Evolutionary conservation across 2,329 filamentous ascomycete species (phyloP).

Genomic region (Fusarium sp.): DNA sequence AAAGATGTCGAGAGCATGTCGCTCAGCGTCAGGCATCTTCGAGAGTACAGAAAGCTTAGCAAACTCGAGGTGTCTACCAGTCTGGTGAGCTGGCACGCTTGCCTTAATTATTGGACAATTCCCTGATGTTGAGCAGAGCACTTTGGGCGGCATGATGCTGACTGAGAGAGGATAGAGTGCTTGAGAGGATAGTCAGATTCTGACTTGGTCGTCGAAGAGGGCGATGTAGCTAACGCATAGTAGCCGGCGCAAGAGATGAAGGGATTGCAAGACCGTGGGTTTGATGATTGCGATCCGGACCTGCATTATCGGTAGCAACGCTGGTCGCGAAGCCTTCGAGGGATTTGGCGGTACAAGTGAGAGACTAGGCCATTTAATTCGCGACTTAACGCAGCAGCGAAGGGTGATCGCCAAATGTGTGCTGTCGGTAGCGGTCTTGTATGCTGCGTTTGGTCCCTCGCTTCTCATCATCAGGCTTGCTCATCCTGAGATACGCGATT

Average conservation of each 20-base stretch:
- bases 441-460: neutral
- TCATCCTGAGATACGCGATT: neutral
- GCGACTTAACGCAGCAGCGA: rapidly evolving
- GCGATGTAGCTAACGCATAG: neutral
- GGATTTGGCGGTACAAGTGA: neutral
- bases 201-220: neutral
- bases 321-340: neutral
- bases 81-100: too few relatives aligned
- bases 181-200: neutral
- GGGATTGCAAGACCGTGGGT: neutral
- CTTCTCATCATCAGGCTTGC: neutral
- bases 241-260: neutral
- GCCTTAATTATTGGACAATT: too few relatives aligned
- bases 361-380: neutral
- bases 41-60: rapidly evolving
- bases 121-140: neutral
- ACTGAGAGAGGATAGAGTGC: neutral
- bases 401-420: neutral
- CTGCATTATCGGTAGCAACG: neutral
- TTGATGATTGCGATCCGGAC: neutral
- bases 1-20: too few relatives aligned
- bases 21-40: too few relatives aligned
- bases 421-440: neutral
- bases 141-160: rapidly evolving
- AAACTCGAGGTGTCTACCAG: rapidly evolving